phyloP scores from a whole-genome alignment of 805 yeast genomes.

The Geotrichum ghanense region DNA sequence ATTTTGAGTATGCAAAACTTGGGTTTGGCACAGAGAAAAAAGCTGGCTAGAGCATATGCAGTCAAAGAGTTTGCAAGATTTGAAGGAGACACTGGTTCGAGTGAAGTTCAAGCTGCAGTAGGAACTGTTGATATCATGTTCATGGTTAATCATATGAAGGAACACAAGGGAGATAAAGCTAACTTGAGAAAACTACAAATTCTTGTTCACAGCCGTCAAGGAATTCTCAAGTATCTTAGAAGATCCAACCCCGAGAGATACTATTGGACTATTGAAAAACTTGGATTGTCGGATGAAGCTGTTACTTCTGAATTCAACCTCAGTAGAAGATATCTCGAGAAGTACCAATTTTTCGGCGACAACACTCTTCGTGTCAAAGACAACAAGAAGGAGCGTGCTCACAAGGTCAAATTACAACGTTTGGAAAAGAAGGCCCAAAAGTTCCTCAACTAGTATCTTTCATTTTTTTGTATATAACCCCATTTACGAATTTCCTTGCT shows the following conservation, averaged over 20 bases:
- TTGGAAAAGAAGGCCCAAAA: slow-evolving; percentile 15
- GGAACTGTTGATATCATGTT: slow-evolving; percentile 71
- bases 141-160: slow-evolving; percentile 60
- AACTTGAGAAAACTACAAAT: slow-evolving; percentile 65
- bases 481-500: too few species aligned
- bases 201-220: slow-evolving; percentile 83
- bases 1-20: slow-evolving; percentile 68
- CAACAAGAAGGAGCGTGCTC: slow-evolving; percentile 16
- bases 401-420: slow-evolving; percentile 10
- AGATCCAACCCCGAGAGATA: slow-evolving; percentile 70
- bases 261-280: slow-evolving; percentile 73
- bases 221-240: slow-evolving; percentile 70
- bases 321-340: slow-evolving; percentile 24
- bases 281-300: slow-evolving; percentile 76
- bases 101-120: slow-evolving; percentile 93
- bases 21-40: slow-evolving; percentile 42
- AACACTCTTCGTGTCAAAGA: slow-evolving; percentile 22
- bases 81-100: slow-evolving; percentile 88
- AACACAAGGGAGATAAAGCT: slow-evolving; percentile 59
- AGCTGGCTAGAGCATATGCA: slow-evolving; percentile 53
- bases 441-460: slow-evolving; percentile 9
- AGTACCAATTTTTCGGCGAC: slow-evolving; percentile 28
- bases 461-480: background rate
- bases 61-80: slow-evolving; percentile 67
- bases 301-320: slow-evolving; percentile 59